phyloP scores from a whole-genome alignment of 129 eudicot species.

The Pulicaria dysenterica region DNA sequence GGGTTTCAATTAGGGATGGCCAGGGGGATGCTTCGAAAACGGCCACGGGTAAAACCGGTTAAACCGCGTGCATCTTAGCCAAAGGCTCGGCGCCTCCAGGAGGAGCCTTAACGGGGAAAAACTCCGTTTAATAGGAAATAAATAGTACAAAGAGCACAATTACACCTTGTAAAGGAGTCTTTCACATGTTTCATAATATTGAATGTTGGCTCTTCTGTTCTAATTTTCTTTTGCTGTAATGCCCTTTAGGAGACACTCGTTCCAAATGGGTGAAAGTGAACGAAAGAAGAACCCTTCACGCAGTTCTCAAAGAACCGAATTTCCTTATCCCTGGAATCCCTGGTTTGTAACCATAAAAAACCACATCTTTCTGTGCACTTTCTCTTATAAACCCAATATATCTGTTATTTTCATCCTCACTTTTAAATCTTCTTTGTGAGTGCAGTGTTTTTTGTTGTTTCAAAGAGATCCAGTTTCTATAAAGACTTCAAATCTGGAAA shows the following conservation, averaged over 20 bases:
- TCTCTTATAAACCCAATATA: background rate
- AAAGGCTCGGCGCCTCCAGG: no score
- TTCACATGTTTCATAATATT: background rate
- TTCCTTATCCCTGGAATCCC: conserved; percentile 76
- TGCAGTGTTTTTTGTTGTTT: conserved; percentile 89
- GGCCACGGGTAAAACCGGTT: no score
- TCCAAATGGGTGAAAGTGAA: conserved; percentile 74
- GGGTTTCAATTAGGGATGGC: no score
- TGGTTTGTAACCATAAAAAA: conserved; percentile 49
- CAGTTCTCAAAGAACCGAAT: conserved; percentile 65
- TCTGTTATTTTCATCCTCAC: background rate
- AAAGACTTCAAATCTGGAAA: conserved; percentile 78
- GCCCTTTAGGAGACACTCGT: conserved; percentile 43
- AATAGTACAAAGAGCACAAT: no score
- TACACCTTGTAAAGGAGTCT: no score
- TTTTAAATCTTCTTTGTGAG: background rate
- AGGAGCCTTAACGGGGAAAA: no score
- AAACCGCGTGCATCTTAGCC: no score
- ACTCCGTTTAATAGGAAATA: no score
- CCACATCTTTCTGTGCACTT: background rate
- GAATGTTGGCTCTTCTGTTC: background rate
- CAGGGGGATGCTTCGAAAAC: no score
- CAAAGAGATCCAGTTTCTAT: conserved; percentile 71
- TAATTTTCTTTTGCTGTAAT: conserved; percentile 2
- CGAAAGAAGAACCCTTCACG: conserved; percentile 72